Evolutionary conservation across 768 basidiomycete species (phyloP).

Genomic region (Leccinum sublutescens): DNA sequence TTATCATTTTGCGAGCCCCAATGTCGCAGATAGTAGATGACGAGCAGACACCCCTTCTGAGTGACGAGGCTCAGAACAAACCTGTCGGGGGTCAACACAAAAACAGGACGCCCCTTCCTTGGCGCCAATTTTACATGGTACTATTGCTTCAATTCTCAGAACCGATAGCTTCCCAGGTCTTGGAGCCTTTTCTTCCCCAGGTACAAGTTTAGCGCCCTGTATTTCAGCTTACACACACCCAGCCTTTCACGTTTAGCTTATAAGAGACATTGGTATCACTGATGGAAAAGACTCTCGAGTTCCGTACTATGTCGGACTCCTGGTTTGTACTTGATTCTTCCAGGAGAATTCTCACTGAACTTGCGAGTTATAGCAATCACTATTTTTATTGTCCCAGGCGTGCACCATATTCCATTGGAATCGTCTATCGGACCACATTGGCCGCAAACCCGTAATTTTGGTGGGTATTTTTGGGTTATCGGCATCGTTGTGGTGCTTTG

Average conservation of each 20-base stretch:
- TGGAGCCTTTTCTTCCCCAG: slow-evolving; percentile 68
- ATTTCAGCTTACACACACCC: neutral
- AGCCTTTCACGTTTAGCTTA: slow-evolving; percentile 15
- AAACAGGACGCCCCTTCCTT: slow-evolving; percentile 56
- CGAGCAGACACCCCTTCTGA: too few relatives aligned
- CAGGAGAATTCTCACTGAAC: neutral
- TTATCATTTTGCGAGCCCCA: too few relatives aligned
- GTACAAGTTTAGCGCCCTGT: slow-evolving; percentile 33
- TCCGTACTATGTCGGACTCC: slow-evolving; percentile 47
- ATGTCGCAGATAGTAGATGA: too few relatives aligned
- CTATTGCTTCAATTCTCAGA: slow-evolving; percentile 72
- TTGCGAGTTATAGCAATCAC: slow-evolving; percentile 36
- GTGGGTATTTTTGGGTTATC: slow-evolving; percentile 45
- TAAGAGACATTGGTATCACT: slow-evolving; percentile 36
- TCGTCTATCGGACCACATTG: slow-evolving; percentile 48
- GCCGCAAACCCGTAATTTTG: slow-evolving; percentile 48
- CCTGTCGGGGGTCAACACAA: neutral
- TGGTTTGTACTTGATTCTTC: slow-evolving; percentile 34
- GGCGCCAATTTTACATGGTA: slow-evolving; percentile 65
- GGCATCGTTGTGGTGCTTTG: slow-evolving; percentile 46
- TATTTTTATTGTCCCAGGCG: slow-evolving; percentile 50
- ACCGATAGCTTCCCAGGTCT: slow-evolving; percentile 70
- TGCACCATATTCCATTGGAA: slow-evolving; percentile 49
- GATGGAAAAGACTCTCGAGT: slow-evolving; percentile 44
- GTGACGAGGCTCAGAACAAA: too few relatives aligned